Evolutionary conservation across 768 basidiomycete genomes (phyloP).

Genomic region (Dacryopinax primogenitus): DNA sequence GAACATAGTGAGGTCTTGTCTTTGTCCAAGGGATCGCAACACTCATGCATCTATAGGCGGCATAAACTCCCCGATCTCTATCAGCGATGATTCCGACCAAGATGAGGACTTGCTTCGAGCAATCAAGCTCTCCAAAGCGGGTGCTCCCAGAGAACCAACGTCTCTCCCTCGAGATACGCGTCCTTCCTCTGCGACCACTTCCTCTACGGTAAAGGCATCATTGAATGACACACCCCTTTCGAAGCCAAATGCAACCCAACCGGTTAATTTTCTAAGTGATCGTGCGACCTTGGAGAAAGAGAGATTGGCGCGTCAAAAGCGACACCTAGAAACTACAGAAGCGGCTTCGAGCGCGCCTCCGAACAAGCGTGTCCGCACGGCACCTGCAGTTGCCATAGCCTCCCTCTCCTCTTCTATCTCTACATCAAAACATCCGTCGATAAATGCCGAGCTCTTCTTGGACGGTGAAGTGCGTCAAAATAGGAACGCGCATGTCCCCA

Average conservation of each 20-base stretch:
- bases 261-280: conserved; percentile 46
- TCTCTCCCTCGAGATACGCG: neutral
- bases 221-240: neutral
- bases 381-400: neutral
- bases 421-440: neutral
- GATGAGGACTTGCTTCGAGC: neutral
- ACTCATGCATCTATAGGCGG: neutral
- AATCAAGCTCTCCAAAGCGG: neutral
- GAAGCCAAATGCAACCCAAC: neutral
- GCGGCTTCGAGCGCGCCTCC: neutral
- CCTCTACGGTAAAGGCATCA: neutral
- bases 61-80: neutral
- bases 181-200: neutral
- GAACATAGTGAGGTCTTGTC: neutral
- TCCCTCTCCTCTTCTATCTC: neutral
- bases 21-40: neutral
- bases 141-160: neutral
- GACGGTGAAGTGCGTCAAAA: conserved; percentile 65
- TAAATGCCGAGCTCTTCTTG: conserved; percentile 39
- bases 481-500: conserved; percentile 41
- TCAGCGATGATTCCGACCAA: neutral
- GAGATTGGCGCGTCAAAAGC: conserved; percentile 59
- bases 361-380: neutral
- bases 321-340: conserved; percentile 17
- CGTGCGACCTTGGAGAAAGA: conserved; percentile 68